phyloP scores from a whole-genome alignment of 371 early-diverging fungal species.

The Apophysomyces variabilis region DNA sequence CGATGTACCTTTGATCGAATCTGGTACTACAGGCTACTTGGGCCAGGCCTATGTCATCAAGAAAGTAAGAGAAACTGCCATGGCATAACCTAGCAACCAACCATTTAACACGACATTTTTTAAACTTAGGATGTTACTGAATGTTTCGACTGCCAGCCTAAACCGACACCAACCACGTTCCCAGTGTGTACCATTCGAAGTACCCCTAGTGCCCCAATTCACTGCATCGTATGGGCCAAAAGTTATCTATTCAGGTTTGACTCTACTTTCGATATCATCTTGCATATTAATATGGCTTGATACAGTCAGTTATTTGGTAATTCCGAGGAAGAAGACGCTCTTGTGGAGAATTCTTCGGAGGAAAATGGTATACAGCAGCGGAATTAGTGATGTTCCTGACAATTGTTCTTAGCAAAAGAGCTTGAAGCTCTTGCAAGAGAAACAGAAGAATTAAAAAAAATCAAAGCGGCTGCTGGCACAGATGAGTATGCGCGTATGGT shows the following conservation, averaged over 20 bases:
- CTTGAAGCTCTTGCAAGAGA: slow-evolving; percentile 74
- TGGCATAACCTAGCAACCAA: neutral
- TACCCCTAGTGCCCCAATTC: slow-evolving; percentile 95
- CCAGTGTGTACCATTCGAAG: slow-evolving; percentile 99
- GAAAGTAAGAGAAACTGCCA: slow-evolving; percentile 42
- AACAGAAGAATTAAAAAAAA: slow-evolving; percentile 66
- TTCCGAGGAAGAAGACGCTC: slow-evolving; percentile 66
- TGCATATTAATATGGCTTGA: neutral
- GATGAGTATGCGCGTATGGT: slow-evolving; percentile 72
- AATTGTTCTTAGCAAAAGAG: slow-evolving; percentile 64
- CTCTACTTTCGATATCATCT: neutral
- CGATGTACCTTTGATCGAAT: slow-evolving; percentile 91
- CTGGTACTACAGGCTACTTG: slow-evolving; percentile 95
- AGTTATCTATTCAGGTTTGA: slow-evolving; percentile 80
- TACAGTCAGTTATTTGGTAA: slow-evolving; percentile 84
- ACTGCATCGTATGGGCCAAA: slow-evolving; percentile 99
- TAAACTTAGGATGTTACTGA: slow-evolving; percentile 64
- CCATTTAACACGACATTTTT: neutral
- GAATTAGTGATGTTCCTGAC: neutral
- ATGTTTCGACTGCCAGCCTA: slow-evolving; percentile 98
- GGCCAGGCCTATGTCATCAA: slow-evolving; percentile 96
- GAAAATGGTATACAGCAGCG: slow-evolving; percentile 63
- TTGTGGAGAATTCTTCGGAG: slow-evolving; percentile 52
- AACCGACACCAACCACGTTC: slow-evolving; percentile 85
- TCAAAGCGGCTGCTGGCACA: slow-evolving; percentile 65